Conservation (phyloP, 2,329 filamentous ascomycete genomes). For the Teratosphaeria destructans region DNA sequence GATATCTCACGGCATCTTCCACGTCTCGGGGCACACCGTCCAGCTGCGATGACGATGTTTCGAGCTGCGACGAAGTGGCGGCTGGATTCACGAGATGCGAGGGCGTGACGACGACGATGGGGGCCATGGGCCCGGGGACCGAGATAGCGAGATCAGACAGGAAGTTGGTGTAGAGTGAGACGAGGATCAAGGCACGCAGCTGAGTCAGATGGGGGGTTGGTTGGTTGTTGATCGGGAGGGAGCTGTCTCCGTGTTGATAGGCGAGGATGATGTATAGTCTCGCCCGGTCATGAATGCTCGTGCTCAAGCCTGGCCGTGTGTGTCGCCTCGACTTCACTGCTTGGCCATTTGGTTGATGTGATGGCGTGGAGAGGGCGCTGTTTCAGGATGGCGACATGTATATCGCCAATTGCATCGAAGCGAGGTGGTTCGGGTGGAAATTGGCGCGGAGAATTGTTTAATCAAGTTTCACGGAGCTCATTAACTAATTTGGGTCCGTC, state of each 20-base stretch:
- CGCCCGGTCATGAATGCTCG: not conserved
- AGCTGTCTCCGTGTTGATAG: not conserved
- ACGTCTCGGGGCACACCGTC: slow-evolving; percentile 55
- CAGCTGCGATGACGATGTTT: slow-evolving; percentile 43
- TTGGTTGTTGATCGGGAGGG: not conserved
- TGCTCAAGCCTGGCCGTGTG: not conserved
- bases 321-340: not conserved
- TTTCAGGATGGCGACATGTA: not conserved
- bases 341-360: not conserved
- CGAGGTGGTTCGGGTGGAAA: not conserved
- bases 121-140: not conserved
- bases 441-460: not conserved
- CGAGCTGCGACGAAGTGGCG: slow-evolving; percentile 61
- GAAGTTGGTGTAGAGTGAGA: not conserved
- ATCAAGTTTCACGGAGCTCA: not conserved
- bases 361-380: not conserved
- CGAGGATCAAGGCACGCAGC: not conserved
- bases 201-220: not conserved
- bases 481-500: not conserved
- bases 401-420: not conserved
- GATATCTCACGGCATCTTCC: slow-evolving; percentile 61
- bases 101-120: slow-evolving; percentile 4
- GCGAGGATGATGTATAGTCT: not conserved
- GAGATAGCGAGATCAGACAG: not conserved
- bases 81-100: slow-evolving; percentile 57